Base-by-base conservation (phyloP, 257 asterid genomes). In the Plantago elongata region DNA sequence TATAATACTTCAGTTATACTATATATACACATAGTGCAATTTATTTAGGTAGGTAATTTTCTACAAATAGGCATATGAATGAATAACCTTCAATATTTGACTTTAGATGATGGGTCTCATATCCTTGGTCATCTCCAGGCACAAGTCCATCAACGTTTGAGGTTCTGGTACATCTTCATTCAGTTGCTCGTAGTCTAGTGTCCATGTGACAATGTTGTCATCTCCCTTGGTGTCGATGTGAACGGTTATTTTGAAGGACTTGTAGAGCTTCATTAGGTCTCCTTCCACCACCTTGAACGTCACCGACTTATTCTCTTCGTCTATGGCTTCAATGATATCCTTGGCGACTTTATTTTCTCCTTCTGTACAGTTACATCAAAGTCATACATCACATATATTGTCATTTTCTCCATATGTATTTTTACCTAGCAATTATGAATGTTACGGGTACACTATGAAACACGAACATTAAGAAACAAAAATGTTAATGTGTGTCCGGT, bases 191-290 rank as follows among this genome's bases (percentile, higher is more conserved):
- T 76, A 81, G 43, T 75, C 75, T 3, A 81, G 16, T 0, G 77
- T 74, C 77, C 82, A 81, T 0, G 80, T 81, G 0, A 72, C 75
- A 4, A 76, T 34, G 52, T 68, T 75, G 46, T 68, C 64, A 0
- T 74, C 78, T 5, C 72, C 84, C 0, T 27, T 69, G 12, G 67
- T 69, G 42, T 66, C 82, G 0, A 79, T 74, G n/a, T 66, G 76
- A 14, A 70, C 67, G 2, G 13, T 70, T 9, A 54, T 0, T 5
- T 57, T 54, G 57, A 82, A 15, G 14, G 40, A n/a, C 50, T 77
- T 72, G 75, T 76, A 82, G 4, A 64, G 11, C 64, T 79, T 78
- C 79, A 79, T 9, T 2, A 76, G 60, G 67, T 78, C 83, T 43
- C 88, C 88, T 65, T 69, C 82, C 4, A 73, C 56, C 61, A 78